Evolutionary conservation across 371 early-diverging fungal species (phyloP).

Genomic region (Mucor piriformis): DNA sequence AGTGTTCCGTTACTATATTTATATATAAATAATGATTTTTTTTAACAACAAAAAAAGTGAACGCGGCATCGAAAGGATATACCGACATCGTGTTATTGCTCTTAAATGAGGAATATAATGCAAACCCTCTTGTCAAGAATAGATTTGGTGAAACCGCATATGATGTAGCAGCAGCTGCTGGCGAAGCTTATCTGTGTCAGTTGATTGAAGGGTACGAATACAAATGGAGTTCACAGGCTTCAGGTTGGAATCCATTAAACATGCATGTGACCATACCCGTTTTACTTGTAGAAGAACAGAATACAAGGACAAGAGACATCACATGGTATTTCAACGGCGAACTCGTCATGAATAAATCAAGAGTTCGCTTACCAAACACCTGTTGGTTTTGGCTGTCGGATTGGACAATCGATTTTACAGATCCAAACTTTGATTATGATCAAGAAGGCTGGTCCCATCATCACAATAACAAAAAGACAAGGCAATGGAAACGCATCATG

Average conservation of each 20-base stretch:
- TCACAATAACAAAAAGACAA: slow-evolving; percentile 48
- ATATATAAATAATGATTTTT: background rate
- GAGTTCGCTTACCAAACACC: slow-evolving; percentile 23
- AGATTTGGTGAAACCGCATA: slow-evolving; percentile 69
- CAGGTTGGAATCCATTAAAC: background rate
- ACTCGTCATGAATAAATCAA: slow-evolving; percentile 16
- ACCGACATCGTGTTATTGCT: slow-evolving; percentile 57
- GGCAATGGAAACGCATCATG: slow-evolving; percentile 72
- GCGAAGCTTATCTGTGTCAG: slow-evolving; percentile 61
- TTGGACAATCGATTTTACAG: slow-evolving; percentile 63
- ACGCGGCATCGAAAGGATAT: slow-evolving; percentile 68
- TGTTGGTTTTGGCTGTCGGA: slow-evolving; percentile 79
- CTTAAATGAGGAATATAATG: slow-evolving; percentile 41
- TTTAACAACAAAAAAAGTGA: slow-evolving; percentile 57
- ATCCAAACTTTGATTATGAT: slow-evolving; percentile 44
- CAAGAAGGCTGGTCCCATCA: slow-evolving; percentile 64
- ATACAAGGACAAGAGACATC: background rate
- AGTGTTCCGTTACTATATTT: background rate
- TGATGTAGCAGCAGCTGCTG: slow-evolving; percentile 68
- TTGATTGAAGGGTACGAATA: slow-evolving; percentile 57
- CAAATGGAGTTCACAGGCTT: too few relatives aligned
- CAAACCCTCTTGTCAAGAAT: slow-evolving; percentile 63
- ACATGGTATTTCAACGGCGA: slow-evolving; percentile 20
- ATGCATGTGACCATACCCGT: slow-evolving; percentile 58
- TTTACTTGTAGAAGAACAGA: slow-evolving; percentile 41